phyloP scores from a whole-genome alignment of 768 basidiomycete species.

The Harrya chromipes region DNA sequence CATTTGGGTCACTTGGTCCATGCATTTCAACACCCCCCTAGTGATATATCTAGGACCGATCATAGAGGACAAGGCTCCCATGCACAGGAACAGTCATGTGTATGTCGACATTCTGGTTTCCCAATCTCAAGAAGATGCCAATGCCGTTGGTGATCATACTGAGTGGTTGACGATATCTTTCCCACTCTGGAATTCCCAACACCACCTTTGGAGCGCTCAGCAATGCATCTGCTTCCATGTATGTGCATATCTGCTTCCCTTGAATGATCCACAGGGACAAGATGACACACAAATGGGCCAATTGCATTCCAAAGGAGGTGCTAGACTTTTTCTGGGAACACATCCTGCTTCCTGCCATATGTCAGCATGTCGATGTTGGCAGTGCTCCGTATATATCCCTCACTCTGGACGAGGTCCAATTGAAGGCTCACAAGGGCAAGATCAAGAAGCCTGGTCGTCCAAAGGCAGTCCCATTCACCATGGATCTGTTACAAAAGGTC shows the following conservation, averaged over 20 bases:
- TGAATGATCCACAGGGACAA: constrained; percentile 12
- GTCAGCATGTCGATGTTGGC: not conserved
- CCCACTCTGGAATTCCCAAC: constrained; percentile 3
- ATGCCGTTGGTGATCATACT: not conserved
- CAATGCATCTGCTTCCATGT: not conserved
- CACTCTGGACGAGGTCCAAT: constrained; percentile 1
- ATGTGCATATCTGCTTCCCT: constrained; percentile 10
- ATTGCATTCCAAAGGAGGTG: constrained; percentile 6
- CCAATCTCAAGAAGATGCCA: constrained; percentile 9
- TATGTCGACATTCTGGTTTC: constrained; percentile 13
- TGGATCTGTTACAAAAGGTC: not conserved
- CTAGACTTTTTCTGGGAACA: constrained; percentile 5
- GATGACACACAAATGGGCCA: not conserved
- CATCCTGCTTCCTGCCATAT: constrained; percentile 11
- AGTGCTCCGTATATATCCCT: constrained; percentile 6
- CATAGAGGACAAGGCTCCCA: constrained; percentile 8
- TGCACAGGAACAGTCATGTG: constrained; percentile 16
- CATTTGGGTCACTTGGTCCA: too few species aligned
- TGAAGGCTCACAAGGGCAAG: constrained; percentile 1
- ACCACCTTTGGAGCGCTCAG: not conserved
- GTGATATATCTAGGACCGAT: too few species aligned
- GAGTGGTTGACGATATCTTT: constrained; percentile 11
- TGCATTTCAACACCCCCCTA: too few species aligned
- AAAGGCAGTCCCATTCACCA: constrained; percentile 10
- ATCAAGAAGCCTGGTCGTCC: not conserved